phyloP scores from a whole-genome alignment of 306 rosid species.

The Cucumis hystrix region DNA sequence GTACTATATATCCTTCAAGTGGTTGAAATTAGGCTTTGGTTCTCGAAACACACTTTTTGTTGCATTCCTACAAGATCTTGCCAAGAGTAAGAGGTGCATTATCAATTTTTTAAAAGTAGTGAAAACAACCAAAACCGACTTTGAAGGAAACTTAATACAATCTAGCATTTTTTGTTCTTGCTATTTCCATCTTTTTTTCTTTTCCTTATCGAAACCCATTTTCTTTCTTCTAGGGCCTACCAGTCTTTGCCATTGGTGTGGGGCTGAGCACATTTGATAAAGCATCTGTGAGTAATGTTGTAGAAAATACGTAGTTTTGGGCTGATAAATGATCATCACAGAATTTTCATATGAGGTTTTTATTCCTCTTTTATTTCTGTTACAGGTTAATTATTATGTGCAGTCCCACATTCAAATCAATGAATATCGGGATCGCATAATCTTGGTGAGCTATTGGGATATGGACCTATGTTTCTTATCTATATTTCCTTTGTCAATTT shows the following conservation, averaged over 20 bases:
- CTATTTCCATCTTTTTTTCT: constrained; percentile 10
- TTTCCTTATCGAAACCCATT: not conserved
- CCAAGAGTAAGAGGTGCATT: not conserved
- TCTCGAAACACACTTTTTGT: not conserved
- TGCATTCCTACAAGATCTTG: not conserved
- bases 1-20: not conserved
- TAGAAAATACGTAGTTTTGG: not conserved
- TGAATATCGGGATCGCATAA: constrained; percentile 74
- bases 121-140: not conserved
- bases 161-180: not conserved
- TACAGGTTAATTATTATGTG: constrained; percentile 88
- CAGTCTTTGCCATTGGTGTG: constrained; percentile 77
- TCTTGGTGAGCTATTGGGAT: constrained; percentile 49
- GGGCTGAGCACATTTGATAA: constrained; percentile 86
- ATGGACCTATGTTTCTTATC: not conserved
- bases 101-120: not conserved
- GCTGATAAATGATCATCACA: constrained; percentile 1
- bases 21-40: not conserved
- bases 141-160: not conserved
- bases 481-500: not conserved
- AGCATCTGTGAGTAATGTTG: constrained; percentile 69
- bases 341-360: not conserved
- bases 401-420: constrained; percentile 98
- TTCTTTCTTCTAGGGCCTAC: constrained; percentile 58
- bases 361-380: not conserved